phyloP scores from a whole-genome alignment of 1,284 basidiomycete genomes.

The Trametes pubescens region DNA sequence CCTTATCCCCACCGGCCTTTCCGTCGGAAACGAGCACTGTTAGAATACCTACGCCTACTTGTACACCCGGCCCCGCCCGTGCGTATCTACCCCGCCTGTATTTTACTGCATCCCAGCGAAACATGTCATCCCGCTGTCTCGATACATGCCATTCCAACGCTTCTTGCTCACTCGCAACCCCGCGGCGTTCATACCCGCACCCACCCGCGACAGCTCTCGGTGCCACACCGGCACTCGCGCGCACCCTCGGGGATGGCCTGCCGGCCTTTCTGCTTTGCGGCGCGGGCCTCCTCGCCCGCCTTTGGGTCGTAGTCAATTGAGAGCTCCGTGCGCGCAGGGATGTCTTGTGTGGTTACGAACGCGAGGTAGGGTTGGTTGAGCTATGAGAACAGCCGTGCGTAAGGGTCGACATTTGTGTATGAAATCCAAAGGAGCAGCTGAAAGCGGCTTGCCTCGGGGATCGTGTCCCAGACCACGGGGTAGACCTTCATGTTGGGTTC shows the following conservation, averaged over 20 bases:
- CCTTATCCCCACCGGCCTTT: neutral
- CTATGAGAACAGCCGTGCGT: slow-evolving; percentile 41
- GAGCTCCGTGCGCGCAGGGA: slow-evolving; percentile 61
- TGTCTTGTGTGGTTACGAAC: slow-evolving; percentile 58
- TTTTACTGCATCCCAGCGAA: neutral
- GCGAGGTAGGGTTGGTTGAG: slow-evolving; percentile 66
- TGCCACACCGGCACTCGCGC: slow-evolving; percentile 34
- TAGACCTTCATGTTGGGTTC: slow-evolving; percentile 63
- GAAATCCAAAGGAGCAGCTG: too few relatives aligned
- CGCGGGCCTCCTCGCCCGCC: slow-evolving; percentile 36
- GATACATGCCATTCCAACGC: neutral
- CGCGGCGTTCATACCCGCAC: slow-evolving; percentile 32
- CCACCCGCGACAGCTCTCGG: slow-evolving; percentile 37
- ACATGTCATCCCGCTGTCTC: neutral
- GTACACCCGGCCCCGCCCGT: slow-evolving; percentile 5
- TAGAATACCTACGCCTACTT: slow-evolving; percentile 7
- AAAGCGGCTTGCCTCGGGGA: slow-evolving; percentile 56
- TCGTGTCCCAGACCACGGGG: slow-evolving; percentile 65
- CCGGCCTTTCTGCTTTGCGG: slow-evolving; percentile 42
- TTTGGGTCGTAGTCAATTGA: slow-evolving; percentile 70
- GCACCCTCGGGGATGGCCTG: slow-evolving; percentile 25
- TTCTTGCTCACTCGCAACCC: too few relatives aligned
- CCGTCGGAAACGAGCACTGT: neutral
- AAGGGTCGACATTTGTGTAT: neutral
- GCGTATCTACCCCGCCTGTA: slow-evolving; percentile 2